Conservation (phyloP, 306 rosid species). For the Calophaca sinica region DNA sequence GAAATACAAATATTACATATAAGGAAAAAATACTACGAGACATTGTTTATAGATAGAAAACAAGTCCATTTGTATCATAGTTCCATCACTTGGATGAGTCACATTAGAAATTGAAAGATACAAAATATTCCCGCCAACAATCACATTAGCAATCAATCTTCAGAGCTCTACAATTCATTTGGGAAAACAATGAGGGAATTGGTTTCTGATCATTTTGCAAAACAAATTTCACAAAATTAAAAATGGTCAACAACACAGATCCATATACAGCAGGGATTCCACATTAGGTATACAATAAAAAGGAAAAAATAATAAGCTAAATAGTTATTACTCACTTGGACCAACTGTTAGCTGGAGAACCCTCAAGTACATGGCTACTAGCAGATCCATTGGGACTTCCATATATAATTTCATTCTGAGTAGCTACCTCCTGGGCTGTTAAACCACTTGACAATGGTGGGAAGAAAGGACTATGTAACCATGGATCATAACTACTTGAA, state of each 20-base stretch:
- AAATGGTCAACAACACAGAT: slow-evolving; percentile 29
- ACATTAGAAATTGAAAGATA: slow-evolving; percentile 20
- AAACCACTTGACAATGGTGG: slow-evolving; percentile 75
- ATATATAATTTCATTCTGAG: slow-evolving; percentile 69
- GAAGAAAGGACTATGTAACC: slow-evolving; percentile 72
- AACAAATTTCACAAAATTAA: slow-evolving; percentile 23
- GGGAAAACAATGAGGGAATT: slow-evolving; percentile 2
- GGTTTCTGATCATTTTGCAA: slow-evolving; percentile 13
- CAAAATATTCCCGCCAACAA: slow-evolving; percentile 1
- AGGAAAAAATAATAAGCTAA: slow-evolving; percentile 27
- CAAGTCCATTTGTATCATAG: slow-evolving; percentile 1
- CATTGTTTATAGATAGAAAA: slow-evolving; percentile 24
- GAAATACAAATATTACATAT: slow-evolving; percentile 8
- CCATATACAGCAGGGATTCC: slow-evolving; percentile 37
- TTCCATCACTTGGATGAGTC: slow-evolving; percentile 24
- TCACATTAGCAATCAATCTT: slow-evolving; percentile 18
- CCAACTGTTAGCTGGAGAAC: slow-evolving; percentile 72
- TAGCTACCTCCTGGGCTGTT: slow-evolving; percentile 66
- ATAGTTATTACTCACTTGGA: slow-evolving; percentile 74
- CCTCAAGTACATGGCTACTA: slow-evolving; percentile 66
- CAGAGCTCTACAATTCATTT: slow-evolving; percentile 7
- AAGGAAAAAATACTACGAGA: not conserved
- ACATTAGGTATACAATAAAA: slow-evolving; percentile 6
- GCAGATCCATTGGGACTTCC: slow-evolving; percentile 72
- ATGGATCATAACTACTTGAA: slow-evolving; percentile 76